Evolutionary conservation across 2,329 filamentous ascomycete genomes (phyloP).

Genomic region (Fusarium heterosporum): DNA sequence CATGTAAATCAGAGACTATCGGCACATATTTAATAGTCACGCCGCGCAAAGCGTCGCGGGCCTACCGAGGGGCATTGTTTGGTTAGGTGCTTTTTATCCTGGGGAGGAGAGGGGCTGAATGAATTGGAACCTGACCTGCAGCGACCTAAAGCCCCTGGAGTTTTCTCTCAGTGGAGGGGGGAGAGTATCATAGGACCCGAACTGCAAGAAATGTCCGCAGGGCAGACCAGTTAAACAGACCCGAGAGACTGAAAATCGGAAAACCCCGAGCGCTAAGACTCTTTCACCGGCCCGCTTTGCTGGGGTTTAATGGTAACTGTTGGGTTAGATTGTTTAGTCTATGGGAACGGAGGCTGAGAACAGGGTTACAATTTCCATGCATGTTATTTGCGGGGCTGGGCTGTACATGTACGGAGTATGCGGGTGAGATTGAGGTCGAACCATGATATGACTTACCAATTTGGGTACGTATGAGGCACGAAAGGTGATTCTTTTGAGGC

Average conservation of each 20-base stretch:
- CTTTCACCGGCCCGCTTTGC: slow-evolving; percentile 38
- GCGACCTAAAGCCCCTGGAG: slow-evolving; percentile 28
- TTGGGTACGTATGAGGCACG: background rate
- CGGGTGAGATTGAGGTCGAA: slow-evolving; percentile 4
- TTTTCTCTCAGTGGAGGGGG: slow-evolving; percentile 17
- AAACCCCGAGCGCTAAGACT: slow-evolving; percentile 41
- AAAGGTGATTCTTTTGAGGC: background rate
- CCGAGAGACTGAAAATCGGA: slow-evolving; percentile 30
- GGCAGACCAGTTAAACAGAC: slow-evolving; percentile 40
- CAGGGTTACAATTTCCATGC: slow-evolving; percentile 6
- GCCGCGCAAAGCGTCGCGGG: slow-evolving; percentile 29
- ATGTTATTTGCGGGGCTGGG: slow-evolving; percentile 23
- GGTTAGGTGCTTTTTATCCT: slow-evolving; percentile 1
- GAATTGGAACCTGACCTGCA: slow-evolving; percentile 43
- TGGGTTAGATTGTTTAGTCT: background rate
- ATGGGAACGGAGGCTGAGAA: slow-evolving; percentile 32
- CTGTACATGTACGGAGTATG: slow-evolving; percentile 5
- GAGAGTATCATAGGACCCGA: slow-evolving; percentile 21
- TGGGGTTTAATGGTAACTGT: slow-evolving; percentile 32
- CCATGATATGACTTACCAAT: slow-evolving; percentile 7
- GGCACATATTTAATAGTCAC: slow-evolving; percentile 19
- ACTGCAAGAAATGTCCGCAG: slow-evolving; percentile 30
- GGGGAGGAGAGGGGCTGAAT: slow-evolving; percentile 36
- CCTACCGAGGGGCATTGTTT: slow-evolving; percentile 25
- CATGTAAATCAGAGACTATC: slow-evolving; percentile 2